A percentile compares a stretch with the other conserved stretches of the same genome.
Evolutionary conservation across 2,329 filamentous ascomycete genomes (phyloP).

Genomic region (Dothidotthia symphoricarpi): DNA sequence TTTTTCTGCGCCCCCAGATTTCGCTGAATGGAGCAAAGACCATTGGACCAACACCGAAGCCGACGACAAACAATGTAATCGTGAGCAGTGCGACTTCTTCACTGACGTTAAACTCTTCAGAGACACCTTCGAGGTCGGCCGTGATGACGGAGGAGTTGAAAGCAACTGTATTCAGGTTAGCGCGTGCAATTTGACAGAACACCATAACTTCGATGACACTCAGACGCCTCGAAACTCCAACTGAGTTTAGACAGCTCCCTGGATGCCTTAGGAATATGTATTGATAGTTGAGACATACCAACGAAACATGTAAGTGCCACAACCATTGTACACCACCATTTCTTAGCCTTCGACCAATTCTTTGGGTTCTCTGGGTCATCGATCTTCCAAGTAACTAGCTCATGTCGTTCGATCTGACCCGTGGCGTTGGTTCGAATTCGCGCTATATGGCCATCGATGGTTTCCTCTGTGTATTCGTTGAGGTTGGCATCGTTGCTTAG

Average conservation of each 20-base stretch:
- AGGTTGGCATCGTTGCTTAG: slow-evolving; percentile 57
- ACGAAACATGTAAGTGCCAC: slow-evolving; percentile 60
- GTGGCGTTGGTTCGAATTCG: slow-evolving; percentile 55
- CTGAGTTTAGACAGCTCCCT: too few species aligned
- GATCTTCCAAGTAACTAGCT: slow-evolving; percentile 68
- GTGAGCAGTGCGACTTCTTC: slow-evolving; percentile 70
- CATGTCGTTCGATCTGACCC: slow-evolving; percentile 52
- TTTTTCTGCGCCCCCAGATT: slow-evolving; percentile 67
- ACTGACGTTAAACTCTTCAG: slow-evolving; percentile 64
- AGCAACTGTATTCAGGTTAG: slow-evolving; percentile 30
- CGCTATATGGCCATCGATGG: slow-evolving; percentile 61
- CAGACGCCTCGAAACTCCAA: too few species aligned
- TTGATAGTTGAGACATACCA: neutral
- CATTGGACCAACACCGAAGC: slow-evolving; percentile 79
- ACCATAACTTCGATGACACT: too few species aligned
- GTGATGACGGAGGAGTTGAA: slow-evolving; percentile 71
- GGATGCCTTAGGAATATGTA: too few species aligned
- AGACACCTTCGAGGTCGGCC: slow-evolving; percentile 66
- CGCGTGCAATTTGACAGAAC: too few species aligned
- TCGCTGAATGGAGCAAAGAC: slow-evolving; percentile 76
- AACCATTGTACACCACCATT: slow-evolving; percentile 80
- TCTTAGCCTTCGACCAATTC: slow-evolving; percentile 76
- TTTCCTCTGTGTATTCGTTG: slow-evolving; percentile 66
- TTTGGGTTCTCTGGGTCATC: slow-evolving; percentile 77
- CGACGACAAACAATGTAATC: slow-evolving; percentile 75